Conservation (phyloP, 495 filamentous ascomycete species). For the Chlorociboria aeruginascens region DNA sequence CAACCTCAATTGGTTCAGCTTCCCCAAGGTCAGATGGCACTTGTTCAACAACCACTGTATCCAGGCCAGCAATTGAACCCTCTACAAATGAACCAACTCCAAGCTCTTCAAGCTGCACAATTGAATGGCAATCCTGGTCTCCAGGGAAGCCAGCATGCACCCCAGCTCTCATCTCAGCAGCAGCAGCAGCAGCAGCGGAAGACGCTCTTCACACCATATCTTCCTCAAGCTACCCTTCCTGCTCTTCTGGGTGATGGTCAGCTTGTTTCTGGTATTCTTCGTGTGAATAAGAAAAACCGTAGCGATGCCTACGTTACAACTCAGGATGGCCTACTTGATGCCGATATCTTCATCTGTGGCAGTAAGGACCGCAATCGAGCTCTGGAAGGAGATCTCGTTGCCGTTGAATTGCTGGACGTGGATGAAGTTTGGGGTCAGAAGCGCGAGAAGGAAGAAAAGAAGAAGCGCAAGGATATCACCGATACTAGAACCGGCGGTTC, state of each 20-base stretch:
- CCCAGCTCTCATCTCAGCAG: conserved; percentile 47
- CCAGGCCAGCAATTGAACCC: conserved; percentile 77
- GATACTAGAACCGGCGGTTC: conserved; percentile 68
- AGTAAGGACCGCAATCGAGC: conserved; percentile 97
- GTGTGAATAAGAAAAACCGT: conserved; percentile 98
- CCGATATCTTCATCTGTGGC: conserved; percentile 98
- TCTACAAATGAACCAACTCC: conserved; percentile 81
- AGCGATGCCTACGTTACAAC: conserved; percentile 97
- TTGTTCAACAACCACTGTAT: conserved; percentile 63
- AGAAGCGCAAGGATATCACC: conserved; percentile 98
- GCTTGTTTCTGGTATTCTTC: conserved; percentile 88
- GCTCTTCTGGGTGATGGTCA: conserved; percentile 85
- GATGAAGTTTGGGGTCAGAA: conserved; percentile 99
- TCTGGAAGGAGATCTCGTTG: conserved; percentile 89
- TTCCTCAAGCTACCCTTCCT: conserved; percentile 89
- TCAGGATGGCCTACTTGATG: conserved; percentile 73
- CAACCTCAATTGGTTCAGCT: conserved; percentile 86
- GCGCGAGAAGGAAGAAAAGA: conserved; percentile 98
- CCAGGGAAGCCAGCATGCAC: conserved; percentile 68
- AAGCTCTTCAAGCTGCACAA: conserved; percentile 78
- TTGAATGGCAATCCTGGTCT: conserved; percentile 63
- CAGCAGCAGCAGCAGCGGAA: conserved; percentile 93
- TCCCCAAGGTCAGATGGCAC: conserved; percentile 65
- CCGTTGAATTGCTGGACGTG: conserved; percentile 91
- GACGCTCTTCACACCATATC: conserved; percentile 94